A percentile compares a stretch with the other conserved stretches of the same genome.
These are phyloP conservation scores for Grigorovia yakushimaensis DNA, from an alignment of 805 yeast species.

Conservation along the genomic window DNA sequence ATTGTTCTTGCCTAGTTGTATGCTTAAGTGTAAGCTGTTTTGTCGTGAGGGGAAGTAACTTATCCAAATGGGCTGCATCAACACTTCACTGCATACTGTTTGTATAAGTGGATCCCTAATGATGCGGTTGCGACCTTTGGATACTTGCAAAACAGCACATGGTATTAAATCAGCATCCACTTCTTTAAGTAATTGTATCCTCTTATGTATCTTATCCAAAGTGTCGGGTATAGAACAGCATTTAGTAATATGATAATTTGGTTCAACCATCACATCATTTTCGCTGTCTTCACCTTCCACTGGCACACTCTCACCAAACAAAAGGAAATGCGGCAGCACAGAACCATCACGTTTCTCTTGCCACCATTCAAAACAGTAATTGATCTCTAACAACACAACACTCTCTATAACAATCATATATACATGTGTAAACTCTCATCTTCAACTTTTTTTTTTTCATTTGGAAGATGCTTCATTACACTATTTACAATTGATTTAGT, in stretches of 20 bases:
- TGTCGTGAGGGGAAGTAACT: background rate
- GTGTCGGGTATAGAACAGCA: background rate
- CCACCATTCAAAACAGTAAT: constrained; percentile 8
- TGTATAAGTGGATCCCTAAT: too few relatives aligned
- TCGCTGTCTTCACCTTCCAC: too few relatives aligned
- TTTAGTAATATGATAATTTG: background rate
- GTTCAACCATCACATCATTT: too few relatives aligned
- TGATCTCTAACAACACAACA: constrained; percentile 8
- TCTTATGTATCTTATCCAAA: background rate
- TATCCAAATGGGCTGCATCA: background rate
- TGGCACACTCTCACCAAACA: background rate
- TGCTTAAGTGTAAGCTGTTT: too few relatives aligned
- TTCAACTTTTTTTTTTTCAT: background rate
- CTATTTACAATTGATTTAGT: constrained; percentile 8
- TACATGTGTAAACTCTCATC: too few relatives aligned
- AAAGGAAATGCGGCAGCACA: background rate
- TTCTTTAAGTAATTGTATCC: background rate
- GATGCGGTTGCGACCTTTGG: background rate
- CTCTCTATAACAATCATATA: background rate
- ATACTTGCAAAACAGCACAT: background rate
- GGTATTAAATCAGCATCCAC: background rate
- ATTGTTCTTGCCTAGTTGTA: too few relatives aligned
- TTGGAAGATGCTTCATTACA: background rate
- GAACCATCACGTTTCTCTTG: background rate
- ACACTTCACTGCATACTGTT: background rate